These are phyloP conservation scores for Ustilago hordei DNA, from an alignment of 1,284 basidiomycete genomes.

Conservation along the genomic window DNA sequence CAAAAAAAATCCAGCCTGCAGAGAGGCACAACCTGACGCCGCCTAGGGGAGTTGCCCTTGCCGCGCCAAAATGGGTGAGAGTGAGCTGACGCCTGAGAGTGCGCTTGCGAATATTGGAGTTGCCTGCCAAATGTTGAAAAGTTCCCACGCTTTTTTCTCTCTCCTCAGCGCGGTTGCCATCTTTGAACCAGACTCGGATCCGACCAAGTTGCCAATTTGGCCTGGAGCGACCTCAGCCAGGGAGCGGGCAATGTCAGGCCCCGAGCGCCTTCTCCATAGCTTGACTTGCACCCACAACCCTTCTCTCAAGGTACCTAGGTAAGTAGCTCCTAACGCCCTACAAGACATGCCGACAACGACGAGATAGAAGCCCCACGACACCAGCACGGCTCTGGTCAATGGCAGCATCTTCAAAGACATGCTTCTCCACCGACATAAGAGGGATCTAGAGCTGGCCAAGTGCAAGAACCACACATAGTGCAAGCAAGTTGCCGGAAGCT, in stretches of 20 bases:
- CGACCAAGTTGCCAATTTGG: slow-evolving; percentile 1
- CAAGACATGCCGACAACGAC: slow-evolving; percentile 6
- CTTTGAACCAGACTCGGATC: slow-evolving; percentile 7
- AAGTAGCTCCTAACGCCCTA: slow-evolving; percentile 22
- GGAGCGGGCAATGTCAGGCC: slow-evolving; percentile 19
- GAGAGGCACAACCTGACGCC: neutral
- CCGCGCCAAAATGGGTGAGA: neutral
- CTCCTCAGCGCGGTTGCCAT: neutral
- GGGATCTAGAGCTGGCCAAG: neutral
- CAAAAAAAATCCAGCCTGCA: neutral
- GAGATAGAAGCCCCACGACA: neutral
- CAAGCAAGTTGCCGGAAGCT: neutral
- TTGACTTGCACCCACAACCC: slow-evolving; percentile 31
- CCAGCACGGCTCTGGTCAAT: neutral
- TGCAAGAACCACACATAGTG: neutral
- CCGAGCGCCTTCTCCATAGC: neutral
- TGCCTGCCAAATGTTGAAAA: slow-evolving; percentile 7
- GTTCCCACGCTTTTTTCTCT: slow-evolving; percentile 18
- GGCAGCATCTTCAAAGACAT: neutral
- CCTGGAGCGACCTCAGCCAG: neutral
- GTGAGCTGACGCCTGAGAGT: neutral
- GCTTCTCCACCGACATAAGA: too few species aligned
- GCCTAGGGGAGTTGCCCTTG: neutral
- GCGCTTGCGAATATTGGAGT: neutral
- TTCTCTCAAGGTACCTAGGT: slow-evolving; percentile 52